Conservation (phyloP, 2,329 filamentous ascomycete genomes). For the Annulohypoxylon truncatum region DNA sequence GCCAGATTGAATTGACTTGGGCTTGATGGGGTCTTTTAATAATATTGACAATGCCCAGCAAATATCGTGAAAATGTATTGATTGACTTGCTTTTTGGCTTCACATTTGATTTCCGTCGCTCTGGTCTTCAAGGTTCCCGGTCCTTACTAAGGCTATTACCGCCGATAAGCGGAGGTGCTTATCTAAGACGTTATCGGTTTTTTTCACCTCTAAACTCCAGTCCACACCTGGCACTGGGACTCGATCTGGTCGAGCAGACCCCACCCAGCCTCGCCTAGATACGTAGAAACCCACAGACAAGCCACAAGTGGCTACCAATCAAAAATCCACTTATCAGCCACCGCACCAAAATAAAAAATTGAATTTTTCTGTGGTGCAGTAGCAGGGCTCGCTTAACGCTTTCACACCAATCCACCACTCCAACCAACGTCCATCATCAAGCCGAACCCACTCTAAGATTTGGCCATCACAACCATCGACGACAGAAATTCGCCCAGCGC, state of each 20-base stretch:
- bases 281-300: not conserved
- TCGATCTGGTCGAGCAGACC: no score
- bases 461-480: constrained; percentile 56
- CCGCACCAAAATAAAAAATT: constrained; percentile 34
- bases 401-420: constrained; percentile 44
- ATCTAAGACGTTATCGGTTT: not conserved
- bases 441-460: constrained; percentile 46
- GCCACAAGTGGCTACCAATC: constrained; percentile 25
- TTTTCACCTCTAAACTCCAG: no score
- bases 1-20: not conserved
- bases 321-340: constrained; percentile 21
- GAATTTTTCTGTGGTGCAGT: constrained; percentile 42
- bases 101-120: not conserved
- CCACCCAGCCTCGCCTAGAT: no score
- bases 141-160: not conserved
- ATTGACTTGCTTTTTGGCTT: not conserved
- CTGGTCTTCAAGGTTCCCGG: not conserved
- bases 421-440: constrained; percentile 42
- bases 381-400: constrained; percentile 48
- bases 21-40: no score
- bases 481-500: constrained; percentile 50
- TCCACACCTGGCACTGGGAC: no score
- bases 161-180: not conserved
- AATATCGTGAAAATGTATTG: not conserved
- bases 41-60: not conserved